Conservation (phyloP, 1,284 basidiomycete genomes). For the Boletellus deceptivus region DNA sequence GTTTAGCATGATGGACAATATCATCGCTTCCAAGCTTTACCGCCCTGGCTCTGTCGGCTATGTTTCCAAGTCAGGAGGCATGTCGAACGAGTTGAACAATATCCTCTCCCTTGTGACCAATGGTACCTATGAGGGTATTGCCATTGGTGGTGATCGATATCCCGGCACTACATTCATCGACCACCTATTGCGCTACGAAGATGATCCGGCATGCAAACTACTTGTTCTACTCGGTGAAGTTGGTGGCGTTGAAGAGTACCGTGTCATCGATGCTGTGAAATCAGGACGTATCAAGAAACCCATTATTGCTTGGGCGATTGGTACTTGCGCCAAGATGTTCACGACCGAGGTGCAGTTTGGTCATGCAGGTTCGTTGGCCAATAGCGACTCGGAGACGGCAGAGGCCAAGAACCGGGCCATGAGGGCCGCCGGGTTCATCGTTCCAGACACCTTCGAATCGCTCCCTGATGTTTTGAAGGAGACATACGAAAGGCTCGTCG, state of each 20-base stretch:
- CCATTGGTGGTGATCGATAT: slow-evolving; percentile 99
- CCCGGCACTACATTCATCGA: slow-evolving; percentile 99
- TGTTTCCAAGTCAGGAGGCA: slow-evolving; percentile 99
- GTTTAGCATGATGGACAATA: slow-evolving; percentile 98
- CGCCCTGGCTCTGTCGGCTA: slow-evolving; percentile 96
- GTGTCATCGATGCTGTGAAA: slow-evolving; percentile 98
- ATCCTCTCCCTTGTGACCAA: slow-evolving; percentile 97
- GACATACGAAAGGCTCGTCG: slow-evolving; percentile 85
- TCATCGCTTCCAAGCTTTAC: slow-evolving; percentile 98
- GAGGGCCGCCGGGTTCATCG: slow-evolving; percentile 93
- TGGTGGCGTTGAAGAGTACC: slow-evolving; percentile 98
- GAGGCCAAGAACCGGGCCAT: slow-evolving; percentile 97
- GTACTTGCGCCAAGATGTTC: slow-evolving; percentile 99
- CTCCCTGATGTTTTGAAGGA: slow-evolving; percentile 82
- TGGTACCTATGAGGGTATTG: slow-evolving; percentile 99
- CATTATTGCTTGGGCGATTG: slow-evolving; percentile 99
- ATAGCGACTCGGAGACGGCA: slow-evolving; percentile 96
- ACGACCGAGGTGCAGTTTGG: slow-evolving; percentile 99
- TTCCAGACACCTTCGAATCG: slow-evolving; percentile 97
- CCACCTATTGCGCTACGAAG: slow-evolving; percentile 96
- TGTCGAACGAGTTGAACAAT: slow-evolving; percentile 99
- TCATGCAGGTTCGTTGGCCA: slow-evolving; percentile 97
- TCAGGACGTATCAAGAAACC: slow-evolving; percentile 94
- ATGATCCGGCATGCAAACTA: slow-evolving; percentile 97
- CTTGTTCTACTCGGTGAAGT: slow-evolving; percentile 98